A percentile compares a stretch with the other conserved stretches of the same genome.
phyloP scores from a whole-genome alignment of 2,329 filamentous ascomycete species.

The Epichloe hybrida region DNA sequence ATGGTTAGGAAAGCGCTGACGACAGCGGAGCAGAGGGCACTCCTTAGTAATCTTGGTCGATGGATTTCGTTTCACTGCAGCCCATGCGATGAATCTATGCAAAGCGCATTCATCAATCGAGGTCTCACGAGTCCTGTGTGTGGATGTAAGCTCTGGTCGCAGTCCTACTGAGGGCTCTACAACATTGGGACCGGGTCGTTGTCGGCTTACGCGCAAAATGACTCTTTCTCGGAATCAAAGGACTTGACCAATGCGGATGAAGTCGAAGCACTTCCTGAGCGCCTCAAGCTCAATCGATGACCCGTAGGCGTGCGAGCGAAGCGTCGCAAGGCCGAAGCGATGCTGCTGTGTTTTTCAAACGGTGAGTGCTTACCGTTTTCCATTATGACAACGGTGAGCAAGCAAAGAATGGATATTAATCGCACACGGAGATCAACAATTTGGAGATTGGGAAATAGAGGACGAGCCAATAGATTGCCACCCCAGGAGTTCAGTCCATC shows the following conservation, averaged over 20 bases:
- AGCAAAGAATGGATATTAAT: too few species aligned
- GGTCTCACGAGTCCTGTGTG: conserved; percentile 28
- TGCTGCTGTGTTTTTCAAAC: too few species aligned
- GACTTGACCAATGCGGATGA: conserved; percentile 4
- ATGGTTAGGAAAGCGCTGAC: conserved; percentile 35
- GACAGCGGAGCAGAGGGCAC: conserved; percentile 39
- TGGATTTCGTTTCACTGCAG: conserved; percentile 39
- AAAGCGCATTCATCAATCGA: conserved; percentile 36
- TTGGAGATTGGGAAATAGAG: too few species aligned
- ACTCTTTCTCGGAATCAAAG: conserved; percentile 5
- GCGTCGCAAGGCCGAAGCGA: conserved; percentile 2
- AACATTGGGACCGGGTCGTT: background rate
- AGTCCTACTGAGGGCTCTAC: background rate
- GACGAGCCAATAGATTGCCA: too few species aligned
- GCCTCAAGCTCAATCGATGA: conserved; percentile 6
- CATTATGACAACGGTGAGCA: too few species aligned
- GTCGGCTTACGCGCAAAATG: too few species aligned
- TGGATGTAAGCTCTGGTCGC: conserved; percentile 8
- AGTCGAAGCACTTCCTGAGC: conserved; percentile 2
- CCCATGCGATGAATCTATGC: conserved; percentile 43
- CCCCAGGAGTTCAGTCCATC: too few species aligned
- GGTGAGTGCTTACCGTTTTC: too few species aligned
- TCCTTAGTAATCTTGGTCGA: conserved; percentile 34
- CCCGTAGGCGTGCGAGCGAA: conserved; percentile 6
- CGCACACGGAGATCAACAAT: too few species aligned